A percentile compares a stretch with the other conserved stretches of the same genome.
phyloP scores from a whole-genome alignment of 1,284 basidiomycete genomes.

The Afroboletus lepidellus region DNA sequence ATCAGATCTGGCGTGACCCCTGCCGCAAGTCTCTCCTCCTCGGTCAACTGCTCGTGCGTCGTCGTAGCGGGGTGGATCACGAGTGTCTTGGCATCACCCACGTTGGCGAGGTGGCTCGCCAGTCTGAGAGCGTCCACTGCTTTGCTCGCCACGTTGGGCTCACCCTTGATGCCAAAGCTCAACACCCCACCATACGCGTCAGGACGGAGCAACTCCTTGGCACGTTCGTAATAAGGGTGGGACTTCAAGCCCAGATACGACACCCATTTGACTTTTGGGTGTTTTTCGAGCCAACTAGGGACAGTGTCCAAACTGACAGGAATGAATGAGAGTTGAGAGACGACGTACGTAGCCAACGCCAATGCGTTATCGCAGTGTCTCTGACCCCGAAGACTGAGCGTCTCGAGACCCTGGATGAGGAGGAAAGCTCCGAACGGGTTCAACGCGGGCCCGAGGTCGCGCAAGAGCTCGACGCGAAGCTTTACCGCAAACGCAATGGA shows the following conservation, averaged over 20 bases:
- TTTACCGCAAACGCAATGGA: constrained; percentile 71
- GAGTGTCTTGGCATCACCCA: constrained; percentile 80
- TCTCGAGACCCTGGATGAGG: constrained; percentile 85
- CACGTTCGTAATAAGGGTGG: constrained; percentile 65
- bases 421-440: constrained; percentile 86
- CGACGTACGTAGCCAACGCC: constrained; percentile 59
- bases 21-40: constrained; percentile 63
- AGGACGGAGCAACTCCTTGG: constrained; percentile 57
- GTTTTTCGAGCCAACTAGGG: constrained; percentile 62
- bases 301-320: not conserved
- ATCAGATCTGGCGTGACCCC: constrained; percentile 84
- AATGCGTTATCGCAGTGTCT: constrained; percentile 78
- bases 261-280: constrained; percentile 78
- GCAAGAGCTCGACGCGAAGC: constrained; percentile 71
- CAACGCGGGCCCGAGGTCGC: constrained; percentile 74
- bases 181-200: constrained; percentile 75
- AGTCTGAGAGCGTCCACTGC: constrained; percentile 77
- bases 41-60: constrained; percentile 78
- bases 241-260: constrained; percentile 73
- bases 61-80: constrained; percentile 84
- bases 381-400: constrained; percentile 76
- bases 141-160: constrained; percentile 55
- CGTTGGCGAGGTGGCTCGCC: constrained; percentile 76
- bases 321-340: not conserved
- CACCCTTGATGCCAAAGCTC: constrained; percentile 79